These are phyloP conservation scores for Dentiscutata heterogama DNA, from an alignment of 371 early-diverging fungal genomes.

Conservation along the genomic window DNA sequence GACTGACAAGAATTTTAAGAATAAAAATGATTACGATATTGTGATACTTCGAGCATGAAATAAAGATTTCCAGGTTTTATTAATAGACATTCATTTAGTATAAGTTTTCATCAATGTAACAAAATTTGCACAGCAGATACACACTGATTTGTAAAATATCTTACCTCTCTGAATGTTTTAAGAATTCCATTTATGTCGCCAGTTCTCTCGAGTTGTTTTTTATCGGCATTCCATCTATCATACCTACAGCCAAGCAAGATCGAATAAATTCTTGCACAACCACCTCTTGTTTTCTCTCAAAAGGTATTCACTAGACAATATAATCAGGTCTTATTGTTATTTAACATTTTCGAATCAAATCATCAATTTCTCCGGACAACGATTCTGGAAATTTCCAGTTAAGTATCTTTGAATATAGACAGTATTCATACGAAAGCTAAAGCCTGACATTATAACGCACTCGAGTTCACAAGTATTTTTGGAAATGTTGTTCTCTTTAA, in stretches of 20 bases:
- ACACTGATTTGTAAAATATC: too few species aligned
- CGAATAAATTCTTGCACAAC: background rate
- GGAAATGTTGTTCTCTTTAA: too few species aligned
- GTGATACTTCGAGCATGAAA: too few species aligned
- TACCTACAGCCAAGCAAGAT: background rate
- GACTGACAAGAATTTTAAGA: too few species aligned
- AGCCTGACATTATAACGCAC: background rate
- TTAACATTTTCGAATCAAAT: slow-evolving; percentile 23
- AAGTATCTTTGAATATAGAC: background rate
- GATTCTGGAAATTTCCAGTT: background rate
- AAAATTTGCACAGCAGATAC: too few species aligned
- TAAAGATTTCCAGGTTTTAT: too few species aligned
- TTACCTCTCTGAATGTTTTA: background rate
- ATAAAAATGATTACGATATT: too few species aligned
- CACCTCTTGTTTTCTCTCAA: slow-evolving; percentile 12
- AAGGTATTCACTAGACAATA: slow-evolving; percentile 36
- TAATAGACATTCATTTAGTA: too few species aligned
- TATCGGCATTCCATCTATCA: background rate
- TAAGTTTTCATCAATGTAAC: too few species aligned
- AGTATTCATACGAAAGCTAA: background rate
- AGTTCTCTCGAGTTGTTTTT: background rate
- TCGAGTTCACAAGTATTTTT: background rate
- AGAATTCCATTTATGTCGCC: background rate
- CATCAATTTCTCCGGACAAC: slow-evolving; percentile 3
- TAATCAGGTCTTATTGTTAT: background rate